A percentile compares a stretch with the other conserved stretches of the same genome.
Evolutionary conservation across 306 rosid genomes (phyloP).

Genomic region (Vachellia pachyceras): DNA sequence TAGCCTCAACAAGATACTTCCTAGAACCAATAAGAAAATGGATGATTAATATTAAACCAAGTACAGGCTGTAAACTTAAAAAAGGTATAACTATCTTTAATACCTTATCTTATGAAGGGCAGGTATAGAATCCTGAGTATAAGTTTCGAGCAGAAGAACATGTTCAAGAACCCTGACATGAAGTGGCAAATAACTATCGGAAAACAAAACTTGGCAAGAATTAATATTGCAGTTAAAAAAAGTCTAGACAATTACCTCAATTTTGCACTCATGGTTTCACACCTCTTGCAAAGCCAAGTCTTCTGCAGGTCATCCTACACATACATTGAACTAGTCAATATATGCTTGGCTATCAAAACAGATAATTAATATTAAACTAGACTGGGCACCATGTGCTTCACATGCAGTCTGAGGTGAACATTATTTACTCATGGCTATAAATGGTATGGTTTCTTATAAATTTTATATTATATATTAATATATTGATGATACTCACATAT

Average conservation of each 20-base stretch:
- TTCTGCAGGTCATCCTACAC: slow-evolving; percentile 87
- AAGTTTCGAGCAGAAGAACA: slow-evolving; percentile 73
- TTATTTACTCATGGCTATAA: neutral
- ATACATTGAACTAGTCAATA: slow-evolving; percentile 22
- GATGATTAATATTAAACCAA: slow-evolving; percentile 15
- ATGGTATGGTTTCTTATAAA: neutral
- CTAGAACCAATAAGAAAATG: slow-evolving; percentile 44
- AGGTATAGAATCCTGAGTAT: slow-evolving; percentile 80
- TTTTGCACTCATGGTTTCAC: slow-evolving; percentile 91
- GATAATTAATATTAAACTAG: slow-evolving; percentile 11
- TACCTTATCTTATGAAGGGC: slow-evolving; percentile 92
- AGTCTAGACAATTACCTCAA: slow-evolving; percentile 54
- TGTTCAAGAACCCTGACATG: slow-evolving; percentile 78
- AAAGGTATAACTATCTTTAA: neutral
- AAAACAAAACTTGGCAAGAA: slow-evolving; percentile 31
- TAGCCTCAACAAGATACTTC: slow-evolving; percentile 88
- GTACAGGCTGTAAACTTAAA: slow-evolving; percentile 26
- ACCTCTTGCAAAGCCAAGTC: slow-evolving; percentile 91
- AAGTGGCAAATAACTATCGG: slow-evolving; percentile 28
- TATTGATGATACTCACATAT: slow-evolving; percentile 55
- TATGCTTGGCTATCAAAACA: slow-evolving; percentile 25
- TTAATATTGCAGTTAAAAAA: slow-evolving; percentile 11
- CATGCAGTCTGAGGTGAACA: neutral
- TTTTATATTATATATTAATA: neutral
- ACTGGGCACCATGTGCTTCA: neutral